Percentiles rank a stretch among this genome's conserved stretches.
These are phyloP conservation scores for Sclerotiophoma versabilis DNA, from an alignment of 2,329 filamentous ascomycete genomes.

Conservation along the genomic window DNA sequence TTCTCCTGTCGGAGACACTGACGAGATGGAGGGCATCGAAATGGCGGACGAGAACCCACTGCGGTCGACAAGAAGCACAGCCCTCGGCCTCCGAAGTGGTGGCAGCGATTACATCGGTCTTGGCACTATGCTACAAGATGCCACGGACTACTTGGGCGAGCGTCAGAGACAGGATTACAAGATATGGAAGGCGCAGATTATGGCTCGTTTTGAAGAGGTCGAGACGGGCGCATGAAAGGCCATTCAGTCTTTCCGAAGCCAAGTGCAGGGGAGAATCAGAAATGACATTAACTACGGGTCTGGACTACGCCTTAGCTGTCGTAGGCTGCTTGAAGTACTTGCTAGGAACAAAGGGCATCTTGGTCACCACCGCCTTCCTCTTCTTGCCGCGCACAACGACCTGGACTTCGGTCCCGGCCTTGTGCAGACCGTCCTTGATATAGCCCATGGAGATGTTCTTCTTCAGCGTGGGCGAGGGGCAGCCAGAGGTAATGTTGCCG, in stretches of 20 bases:
- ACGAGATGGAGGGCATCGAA: slow-evolving; percentile 40
- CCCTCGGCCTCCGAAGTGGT: slow-evolving; percentile 52
- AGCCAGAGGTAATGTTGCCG: slow-evolving; percentile 85
- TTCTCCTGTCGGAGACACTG: slow-evolving; percentile 34
- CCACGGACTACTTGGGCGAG: slow-evolving; percentile 74
- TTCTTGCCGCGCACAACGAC: slow-evolving; percentile 79
- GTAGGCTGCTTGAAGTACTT: slow-evolving; percentile 69
- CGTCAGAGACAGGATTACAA: slow-evolving; percentile 66
- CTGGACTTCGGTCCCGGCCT: slow-evolving; percentile 80
- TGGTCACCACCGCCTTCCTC: slow-evolving; percentile 76
- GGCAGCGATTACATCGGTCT: slow-evolving; percentile 56
- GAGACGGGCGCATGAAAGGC: slow-evolving; percentile 37
- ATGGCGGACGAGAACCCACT: slow-evolving; percentile 25
- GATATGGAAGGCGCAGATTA: slow-evolving; percentile 68
- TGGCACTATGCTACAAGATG: slow-evolving; percentile 76
- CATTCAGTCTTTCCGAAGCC: neutral
- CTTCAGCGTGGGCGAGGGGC: slow-evolving; percentile 83
- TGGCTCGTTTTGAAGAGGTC: slow-evolving; percentile 62
- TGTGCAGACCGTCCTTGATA: slow-evolving; percentile 80
- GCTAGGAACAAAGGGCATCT: slow-evolving; percentile 86
- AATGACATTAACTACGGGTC: neutral
- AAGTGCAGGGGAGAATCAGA: neutral
- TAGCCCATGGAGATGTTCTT: slow-evolving; percentile 98
- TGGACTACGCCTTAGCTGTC: slow-evolving; percentile 31
- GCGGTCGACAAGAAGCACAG: slow-evolving; percentile 44